phyloP scores from a whole-genome alignment of 768 basidiomycete genomes.

The Xerocomellus intermedius region DNA sequence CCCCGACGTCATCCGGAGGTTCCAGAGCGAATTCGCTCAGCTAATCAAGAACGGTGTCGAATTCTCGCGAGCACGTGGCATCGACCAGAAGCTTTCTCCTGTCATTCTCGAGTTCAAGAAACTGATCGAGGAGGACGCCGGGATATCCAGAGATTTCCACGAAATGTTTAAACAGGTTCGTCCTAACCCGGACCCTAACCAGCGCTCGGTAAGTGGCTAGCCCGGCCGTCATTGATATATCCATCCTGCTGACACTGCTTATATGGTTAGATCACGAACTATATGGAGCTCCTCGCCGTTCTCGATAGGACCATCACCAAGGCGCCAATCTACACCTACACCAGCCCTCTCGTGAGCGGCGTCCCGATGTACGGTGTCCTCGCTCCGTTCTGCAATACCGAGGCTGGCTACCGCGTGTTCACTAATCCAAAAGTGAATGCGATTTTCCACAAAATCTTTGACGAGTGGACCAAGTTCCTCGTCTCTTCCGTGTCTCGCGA shows the following conservation, averaged over 20 bases:
- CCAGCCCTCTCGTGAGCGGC: constrained; percentile 24
- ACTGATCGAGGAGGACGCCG: constrained; percentile 19
- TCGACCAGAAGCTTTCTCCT: constrained; percentile 12
- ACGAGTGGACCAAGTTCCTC: constrained; percentile 50
- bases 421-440: constrained; percentile 42
- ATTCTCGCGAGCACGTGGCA: neutral
- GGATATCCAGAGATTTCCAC: constrained; percentile 20
- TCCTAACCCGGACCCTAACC: neutral
- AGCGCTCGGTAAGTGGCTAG: constrained; percentile 6
- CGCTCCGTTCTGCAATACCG: constrained; percentile 23
- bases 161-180: constrained; percentile 22
- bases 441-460: constrained; percentile 46
- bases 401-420: constrained; percentile 23
- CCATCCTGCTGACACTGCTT: neutral
- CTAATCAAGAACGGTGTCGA: constrained; percentile 21
- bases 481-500: constrained; percentile 39
- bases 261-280: constrained; percentile 1
- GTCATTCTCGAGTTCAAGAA: constrained; percentile 22
- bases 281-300: constrained; percentile 3
- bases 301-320: constrained; percentile 16
- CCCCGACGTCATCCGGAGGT: constrained; percentile 7
- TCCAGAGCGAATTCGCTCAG: constrained; percentile 24
- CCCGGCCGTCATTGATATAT: neutral
- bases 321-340: constrained; percentile 17
- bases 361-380: constrained; percentile 24